Base-by-base conservation (phyloP, 306 rosid species). In the Castanea sativa region DNA sequence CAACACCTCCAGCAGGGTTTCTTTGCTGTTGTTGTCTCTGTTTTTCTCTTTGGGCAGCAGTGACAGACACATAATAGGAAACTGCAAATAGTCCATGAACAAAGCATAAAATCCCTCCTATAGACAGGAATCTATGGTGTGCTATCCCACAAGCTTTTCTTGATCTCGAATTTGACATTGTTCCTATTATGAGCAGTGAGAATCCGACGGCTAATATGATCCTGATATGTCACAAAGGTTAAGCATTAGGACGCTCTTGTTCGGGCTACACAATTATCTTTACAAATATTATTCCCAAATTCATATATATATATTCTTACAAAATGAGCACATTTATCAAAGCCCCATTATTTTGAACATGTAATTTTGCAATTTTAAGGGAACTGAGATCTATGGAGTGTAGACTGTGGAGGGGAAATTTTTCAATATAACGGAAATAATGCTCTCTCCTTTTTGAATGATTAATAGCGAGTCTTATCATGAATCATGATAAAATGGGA, bases 31-130 rank as follows among this genome's bases (percentile, higher is more conserved):
- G 76, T 3, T n/a, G 65, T 35, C 57, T 80, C 75, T 32, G 72
- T 25, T 79, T 84, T 59, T 91, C 95, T 75, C 61, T 82, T 45
- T 2, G 16, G 6, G 85, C 21, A 4, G 94, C 92, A 0, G 82
- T 78, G 73, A 81, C 90, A 1, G 90, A 90, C 77, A 91, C 78
- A 53, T 85, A 88, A 64, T 88, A 95, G 9, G 81, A 89, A 4
- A 91, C 77, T 3, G 81, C 81, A 73, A 92, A 83, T 58, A 91
- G n/a, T 61, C 88, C 96, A 10, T 95, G 98, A 61, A 92, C 32
- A 85, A 90, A 95, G 63, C 98, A 95, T 45, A 91, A 18, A 70
- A 95, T 85, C 59, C 99, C 99, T 69, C 99, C 96, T 0, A 89
- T 86, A 0, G 90, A 89, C 35, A 95, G 77, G 70, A 90, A 74